Evolutionary conservation across 352 stramenopile genomes (phyloP).

Genomic region (Aphanomyces astaci): DNA sequence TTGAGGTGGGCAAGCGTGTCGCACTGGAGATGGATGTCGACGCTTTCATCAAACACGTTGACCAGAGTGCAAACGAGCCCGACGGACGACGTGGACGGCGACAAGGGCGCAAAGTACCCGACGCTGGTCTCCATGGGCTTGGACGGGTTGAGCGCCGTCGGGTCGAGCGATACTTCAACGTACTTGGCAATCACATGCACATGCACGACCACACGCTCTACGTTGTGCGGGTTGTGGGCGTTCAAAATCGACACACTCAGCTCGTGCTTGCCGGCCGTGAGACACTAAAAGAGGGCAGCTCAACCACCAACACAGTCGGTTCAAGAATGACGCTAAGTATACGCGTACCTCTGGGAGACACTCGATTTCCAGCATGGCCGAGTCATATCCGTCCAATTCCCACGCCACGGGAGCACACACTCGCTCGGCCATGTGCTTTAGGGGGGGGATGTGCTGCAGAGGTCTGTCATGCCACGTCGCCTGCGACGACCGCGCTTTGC

Average conservation of each 20-base stretch:
- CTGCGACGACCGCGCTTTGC: conserved; percentile 13
- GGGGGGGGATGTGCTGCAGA: background rate
- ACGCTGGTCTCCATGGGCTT: conserved; percentile 31
- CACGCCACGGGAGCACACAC: background rate
- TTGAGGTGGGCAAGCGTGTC: conserved; percentile 36
- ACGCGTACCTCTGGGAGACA: conserved; percentile 20
- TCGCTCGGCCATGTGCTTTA: background rate
- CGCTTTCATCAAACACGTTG: conserved; percentile 82
- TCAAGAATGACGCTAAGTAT: background rate
- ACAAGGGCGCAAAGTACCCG: conserved; percentile 65
- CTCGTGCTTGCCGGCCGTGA: conserved; percentile 40
- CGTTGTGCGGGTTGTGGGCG: conserved; percentile 70
- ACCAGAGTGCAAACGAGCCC: conserved; percentile 58
- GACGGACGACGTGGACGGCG: conserved; percentile 49
- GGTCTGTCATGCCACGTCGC: background rate
- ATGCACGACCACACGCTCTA: conserved; percentile 48
- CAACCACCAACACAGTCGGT: background rate
- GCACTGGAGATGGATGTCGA: conserved; percentile 55
- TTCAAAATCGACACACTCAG: conserved; percentile 66
- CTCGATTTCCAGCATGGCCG: background rate
- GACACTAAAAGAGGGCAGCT: background rate
- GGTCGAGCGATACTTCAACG: conserved; percentile 66
- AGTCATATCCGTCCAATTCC: background rate
- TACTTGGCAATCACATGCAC: conserved; percentile 82
- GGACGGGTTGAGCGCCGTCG: conserved; percentile 35